Conservation (phyloP, 2,329 filamentous ascomycete genomes). For the Zymoseptoria brevis region DNA sequence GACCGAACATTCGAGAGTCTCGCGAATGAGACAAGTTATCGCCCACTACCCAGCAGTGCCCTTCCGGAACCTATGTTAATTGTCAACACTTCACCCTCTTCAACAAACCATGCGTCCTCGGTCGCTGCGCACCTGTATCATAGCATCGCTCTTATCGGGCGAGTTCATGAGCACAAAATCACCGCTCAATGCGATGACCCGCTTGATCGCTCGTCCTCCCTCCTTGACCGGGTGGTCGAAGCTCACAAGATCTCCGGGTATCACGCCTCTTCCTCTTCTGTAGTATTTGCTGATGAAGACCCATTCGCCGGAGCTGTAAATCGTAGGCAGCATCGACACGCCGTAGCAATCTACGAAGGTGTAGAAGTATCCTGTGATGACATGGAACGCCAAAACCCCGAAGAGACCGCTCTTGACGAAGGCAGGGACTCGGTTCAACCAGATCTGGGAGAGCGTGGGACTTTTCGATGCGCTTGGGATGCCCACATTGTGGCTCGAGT, state of each 20-base stretch:
- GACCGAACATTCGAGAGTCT: constrained; percentile 81
- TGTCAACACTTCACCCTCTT: neutral
- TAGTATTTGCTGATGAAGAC: constrained; percentile 61
- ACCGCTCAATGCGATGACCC: constrained; percentile 52
- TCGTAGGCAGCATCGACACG: constrained; percentile 83
- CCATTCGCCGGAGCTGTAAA: constrained; percentile 59
- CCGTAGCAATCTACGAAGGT: constrained; percentile 55
- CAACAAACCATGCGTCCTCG: neutral
- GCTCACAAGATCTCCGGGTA: constrained; percentile 76
- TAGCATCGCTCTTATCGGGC: constrained; percentile 40
- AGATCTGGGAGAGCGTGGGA: neutral
- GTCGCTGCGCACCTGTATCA: constrained; percentile 55
- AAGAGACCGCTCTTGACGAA: neutral
- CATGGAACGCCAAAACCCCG: constrained; percentile 20
- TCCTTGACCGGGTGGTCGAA: constrained; percentile 64
- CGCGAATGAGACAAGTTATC: constrained; percentile 79
- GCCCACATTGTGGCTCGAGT: neutral
- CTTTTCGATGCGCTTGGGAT: neutral
- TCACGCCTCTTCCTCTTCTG: constrained; percentile 57
- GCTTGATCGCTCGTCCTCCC: constrained; percentile 59
- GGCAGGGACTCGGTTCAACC: neutral
- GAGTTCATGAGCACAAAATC: constrained; percentile 65
- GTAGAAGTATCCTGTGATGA: constrained; percentile 48
- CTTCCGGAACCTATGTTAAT: constrained; percentile 64
- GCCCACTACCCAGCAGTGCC: constrained; percentile 85